Base-by-base conservation (phyloP, 352 stramenopile genomes). In the Phytophthora pini region DNA sequence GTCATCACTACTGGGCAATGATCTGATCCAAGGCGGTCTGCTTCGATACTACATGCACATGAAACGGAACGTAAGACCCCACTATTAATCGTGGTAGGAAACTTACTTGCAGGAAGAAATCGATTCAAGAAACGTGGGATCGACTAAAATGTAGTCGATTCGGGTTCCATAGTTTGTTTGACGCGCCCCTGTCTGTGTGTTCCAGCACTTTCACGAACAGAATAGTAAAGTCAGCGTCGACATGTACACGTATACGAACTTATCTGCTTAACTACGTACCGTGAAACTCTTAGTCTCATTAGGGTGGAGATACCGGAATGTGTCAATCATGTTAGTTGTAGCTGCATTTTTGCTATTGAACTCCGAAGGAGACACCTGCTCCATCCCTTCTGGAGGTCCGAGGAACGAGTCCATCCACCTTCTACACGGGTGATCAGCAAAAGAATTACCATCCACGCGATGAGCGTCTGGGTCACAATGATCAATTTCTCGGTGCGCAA, bases 81-180 rank as follows among this genome's bases (percentile, higher is more conserved):
- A 10, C 5, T 65, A 46, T 44, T 26, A 39, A 31, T 65, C 12
- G 8, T 32, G n/a, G 1, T 39, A 15, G 7, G 17, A 11, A 43
- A 39, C 59, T 51, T 68, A 93, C 89, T 73, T 88, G 84, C 74
- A 94, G 12, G 72, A 76, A 15, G 59, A 73, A 32, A 84, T 57
- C 17, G 52, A 83, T 9, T 79, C 63, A 47, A 90, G 44, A 38
- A 97, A 75, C 15, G 22, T 34, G 0, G 60, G 52, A n/a, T 93
- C 85, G 3, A 88, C 72, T 17, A 97, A 72, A 47, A 98, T 91
- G 54, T 97, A 97, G 70, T 98, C 92, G 55, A 98, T 94, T 38
- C 92, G 87, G 20, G 86, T 90, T 52, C 92, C 92, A 47, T 92
- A 97, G 68, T 98, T 98, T 63, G 89, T 97, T 63, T 94, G 76